Conservation (phyloP, 83 land plant genomes). For the Picea abies region DNA sequence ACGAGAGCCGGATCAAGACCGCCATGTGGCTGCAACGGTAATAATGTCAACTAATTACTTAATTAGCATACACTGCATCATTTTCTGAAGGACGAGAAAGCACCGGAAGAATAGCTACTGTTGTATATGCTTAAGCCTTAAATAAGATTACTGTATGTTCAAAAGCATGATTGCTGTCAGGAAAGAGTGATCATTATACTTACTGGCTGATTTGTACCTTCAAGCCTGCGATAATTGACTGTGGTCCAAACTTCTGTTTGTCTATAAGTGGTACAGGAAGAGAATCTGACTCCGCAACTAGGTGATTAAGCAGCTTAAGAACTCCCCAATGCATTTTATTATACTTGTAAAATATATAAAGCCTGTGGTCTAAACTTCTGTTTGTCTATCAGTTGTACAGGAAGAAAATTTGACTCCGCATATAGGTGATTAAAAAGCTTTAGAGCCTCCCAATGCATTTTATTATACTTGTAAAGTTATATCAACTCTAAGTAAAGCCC, state of each 20-base stretch:
- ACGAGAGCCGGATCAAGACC: conserved; percentile 7
- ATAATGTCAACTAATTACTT: too few relatives aligned
- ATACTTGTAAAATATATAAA: too few relatives aligned
- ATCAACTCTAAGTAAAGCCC: conserved; percentile 56
- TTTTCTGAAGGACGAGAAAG: too few relatives aligned
- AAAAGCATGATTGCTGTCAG: too few relatives aligned
- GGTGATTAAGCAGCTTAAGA: conserved; percentile 49
- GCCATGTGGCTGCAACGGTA: neutral
- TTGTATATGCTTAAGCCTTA: too few relatives aligned
- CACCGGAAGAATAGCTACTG: too few relatives aligned
- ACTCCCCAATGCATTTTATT: too few relatives aligned
- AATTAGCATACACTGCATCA: conserved; percentile 13
- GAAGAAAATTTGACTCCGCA: conserved; percentile 59
- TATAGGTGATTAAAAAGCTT: conserved; percentile 72
- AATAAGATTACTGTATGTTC: too few relatives aligned
- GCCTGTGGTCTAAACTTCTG: too few relatives aligned
- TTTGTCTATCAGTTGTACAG: conserved; percentile 28
- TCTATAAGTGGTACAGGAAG: conserved; percentile 33
- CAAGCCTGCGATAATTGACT: conserved; percentile 85
- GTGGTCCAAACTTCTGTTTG: conserved; percentile 58
- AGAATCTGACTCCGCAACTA: conserved; percentile 72
- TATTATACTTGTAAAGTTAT: conserved; percentile 74
- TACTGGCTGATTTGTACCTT: conserved; percentile 44
- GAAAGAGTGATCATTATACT: too few relatives aligned
- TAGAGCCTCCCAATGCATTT: conserved; percentile 81